phyloP scores from a whole-genome alignment of 2,329 filamentous ascomycete species.

The Zalaria obscura region DNA sequence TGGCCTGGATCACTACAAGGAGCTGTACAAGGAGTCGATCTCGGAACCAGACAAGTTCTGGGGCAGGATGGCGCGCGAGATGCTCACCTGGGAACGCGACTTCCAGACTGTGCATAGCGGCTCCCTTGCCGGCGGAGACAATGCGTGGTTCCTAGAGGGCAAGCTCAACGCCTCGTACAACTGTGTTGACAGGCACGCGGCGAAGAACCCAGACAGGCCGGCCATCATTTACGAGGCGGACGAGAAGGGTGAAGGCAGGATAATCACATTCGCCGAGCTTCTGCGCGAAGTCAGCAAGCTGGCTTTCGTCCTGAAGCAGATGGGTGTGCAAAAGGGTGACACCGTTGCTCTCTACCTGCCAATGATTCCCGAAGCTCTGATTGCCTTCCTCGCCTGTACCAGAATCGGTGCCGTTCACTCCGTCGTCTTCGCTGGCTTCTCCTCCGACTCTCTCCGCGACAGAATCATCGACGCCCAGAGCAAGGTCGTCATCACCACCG shows the following conservation, averaged over 20 bases:
- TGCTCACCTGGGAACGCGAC: slow-evolving; percentile 79
- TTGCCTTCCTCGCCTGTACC: slow-evolving; percentile 79
- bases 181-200: slow-evolving; percentile 91
- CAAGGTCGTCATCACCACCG: slow-evolving; percentile 90
- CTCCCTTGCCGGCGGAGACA: slow-evolving; percentile 64
- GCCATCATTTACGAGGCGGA: slow-evolving; percentile 99
- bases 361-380: slow-evolving; percentile 93
- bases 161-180: slow-evolving; percentile 93
- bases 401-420: slow-evolving; percentile 95
- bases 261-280: slow-evolving; percentile 84
- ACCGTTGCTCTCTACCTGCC: slow-evolving; percentile 94
- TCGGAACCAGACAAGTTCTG: slow-evolving; percentile 81
- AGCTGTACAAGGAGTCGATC: slow-evolving; percentile 70
- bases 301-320: slow-evolving; percentile 79
- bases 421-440: slow-evolving; percentile 96
- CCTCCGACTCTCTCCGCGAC: slow-evolving; percentile 86
- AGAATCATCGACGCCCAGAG: slow-evolving; percentile 82
- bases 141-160: slow-evolving; percentile 89
- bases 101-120: slow-evolving; percentile 82
- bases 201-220: slow-evolving; percentile 81
- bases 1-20: slow-evolving; percentile 47
- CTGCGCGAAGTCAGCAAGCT: slow-evolving; percentile 80
- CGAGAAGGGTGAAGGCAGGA: slow-evolving; percentile 73
- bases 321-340: slow-evolving; percentile 94
- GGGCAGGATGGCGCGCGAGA: slow-evolving; percentile 70